phyloP scores from a whole-genome alignment of 352 stramenopile genomes.

The Phytophthora aleatoria region DNA sequence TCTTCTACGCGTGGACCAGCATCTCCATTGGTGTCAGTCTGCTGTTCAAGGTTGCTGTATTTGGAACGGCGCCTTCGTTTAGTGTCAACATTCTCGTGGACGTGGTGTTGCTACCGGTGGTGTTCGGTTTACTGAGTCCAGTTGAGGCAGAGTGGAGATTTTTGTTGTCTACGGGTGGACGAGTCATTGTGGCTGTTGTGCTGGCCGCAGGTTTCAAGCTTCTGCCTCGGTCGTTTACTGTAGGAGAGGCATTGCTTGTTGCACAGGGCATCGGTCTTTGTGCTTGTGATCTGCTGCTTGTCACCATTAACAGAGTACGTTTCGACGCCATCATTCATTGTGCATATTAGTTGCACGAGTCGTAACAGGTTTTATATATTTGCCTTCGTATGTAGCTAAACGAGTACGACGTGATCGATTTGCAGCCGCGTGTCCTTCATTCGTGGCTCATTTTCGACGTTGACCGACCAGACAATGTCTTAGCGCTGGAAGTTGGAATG shows the following conservation, averaged over 20 bases:
- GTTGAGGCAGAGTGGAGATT: constrained; percentile 42
- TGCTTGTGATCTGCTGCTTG: constrained; percentile 56
- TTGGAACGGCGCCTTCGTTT: constrained; percentile 41
- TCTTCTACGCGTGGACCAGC: constrained; percentile 65
- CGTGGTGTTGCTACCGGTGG: constrained; percentile 36
- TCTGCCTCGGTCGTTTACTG: constrained; percentile 70
- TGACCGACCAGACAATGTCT: constrained; percentile 45
- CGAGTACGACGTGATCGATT: constrained; percentile 27
- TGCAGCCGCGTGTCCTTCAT: constrained; percentile 6
- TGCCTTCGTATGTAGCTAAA: constrained; percentile 24
- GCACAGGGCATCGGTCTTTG: constrained; percentile 61
- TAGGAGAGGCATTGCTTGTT: constrained; percentile 73
- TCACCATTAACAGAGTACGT: constrained; percentile 47
- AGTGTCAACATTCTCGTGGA: constrained; percentile 49
- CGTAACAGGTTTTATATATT: background rate
- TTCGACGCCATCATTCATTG: background rate
- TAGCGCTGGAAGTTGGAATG: constrained; percentile 67
- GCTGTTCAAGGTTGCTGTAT: constrained; percentile 49
- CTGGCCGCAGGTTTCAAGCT: constrained; percentile 47
- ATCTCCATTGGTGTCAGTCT: constrained; percentile 52
- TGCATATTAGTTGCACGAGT: background rate
- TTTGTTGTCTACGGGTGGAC: constrained; percentile 42
- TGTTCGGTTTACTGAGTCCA: constrained; percentile 30
- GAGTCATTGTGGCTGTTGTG: constrained; percentile 39
- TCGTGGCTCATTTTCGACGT: constrained; percentile 40